phyloP scores from a whole-genome alignment of 352 stramenopile genomes.

The Bremia lactucae region DNA sequence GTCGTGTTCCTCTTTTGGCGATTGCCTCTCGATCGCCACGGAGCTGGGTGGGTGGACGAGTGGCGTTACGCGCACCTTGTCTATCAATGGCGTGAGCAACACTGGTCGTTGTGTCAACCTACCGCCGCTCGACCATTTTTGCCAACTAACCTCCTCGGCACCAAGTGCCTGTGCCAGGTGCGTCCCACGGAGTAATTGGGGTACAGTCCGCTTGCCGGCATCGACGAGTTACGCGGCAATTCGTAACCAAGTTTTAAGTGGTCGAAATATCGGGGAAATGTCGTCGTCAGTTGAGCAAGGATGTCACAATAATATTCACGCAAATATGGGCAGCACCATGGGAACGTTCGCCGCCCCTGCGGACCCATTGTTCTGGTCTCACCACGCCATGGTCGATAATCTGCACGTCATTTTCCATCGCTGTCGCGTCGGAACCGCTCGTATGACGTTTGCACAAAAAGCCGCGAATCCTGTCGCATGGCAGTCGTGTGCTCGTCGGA shows the following conservation, averaged over 20 bases:
- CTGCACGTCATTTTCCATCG: conserved; percentile 63
- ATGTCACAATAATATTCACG: conserved; percentile 61
- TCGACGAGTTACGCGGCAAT: conserved; percentile 36
- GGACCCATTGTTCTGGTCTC: conserved; percentile 69
- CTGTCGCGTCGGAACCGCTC: conserved; percentile 36
- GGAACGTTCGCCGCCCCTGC: conserved; percentile 33
- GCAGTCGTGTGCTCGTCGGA: conserved; percentile 38
- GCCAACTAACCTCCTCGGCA: conserved; percentile 16
- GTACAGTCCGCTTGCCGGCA: conserved; percentile 17
- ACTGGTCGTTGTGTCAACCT: conserved; percentile 29
- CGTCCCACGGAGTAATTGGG: conserved; percentile 40
- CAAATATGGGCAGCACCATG: conserved; percentile 41
- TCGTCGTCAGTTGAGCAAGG: conserved; percentile 32
- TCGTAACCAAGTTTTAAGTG: conserved; percentile 36
- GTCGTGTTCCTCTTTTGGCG: conserved; percentile 35
- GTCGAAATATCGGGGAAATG: conserved; percentile 46
- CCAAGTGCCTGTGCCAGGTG: conserved; percentile 30
- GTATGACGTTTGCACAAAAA: conserved; percentile 41
- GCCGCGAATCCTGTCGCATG: conserved; percentile 29
- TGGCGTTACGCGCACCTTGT: conserved; percentile 15
- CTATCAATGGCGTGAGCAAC: conserved; percentile 41
- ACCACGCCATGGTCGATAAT: conserved; percentile 58
- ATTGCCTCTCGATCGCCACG: conserved; percentile 32
- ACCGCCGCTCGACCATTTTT: conserved; percentile 46
- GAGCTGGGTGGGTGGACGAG: conserved; percentile 30